phyloP scores from a whole-genome alignment of 2,329 filamentous ascomycete genomes.

The Neopestalotiopsis rosae region DNA sequence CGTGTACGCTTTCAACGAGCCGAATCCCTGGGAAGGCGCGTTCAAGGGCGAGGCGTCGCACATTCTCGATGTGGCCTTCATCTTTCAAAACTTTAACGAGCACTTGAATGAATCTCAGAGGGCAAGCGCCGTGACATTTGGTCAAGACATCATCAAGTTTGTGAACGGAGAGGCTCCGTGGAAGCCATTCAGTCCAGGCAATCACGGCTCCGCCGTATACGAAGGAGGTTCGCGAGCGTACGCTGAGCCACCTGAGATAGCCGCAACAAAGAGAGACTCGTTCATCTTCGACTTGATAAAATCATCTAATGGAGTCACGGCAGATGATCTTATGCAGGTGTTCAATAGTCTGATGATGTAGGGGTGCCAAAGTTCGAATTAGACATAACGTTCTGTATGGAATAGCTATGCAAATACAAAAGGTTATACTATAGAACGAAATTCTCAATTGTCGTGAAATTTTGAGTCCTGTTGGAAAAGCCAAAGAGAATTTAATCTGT shows the following conservation, averaged over 20 bases:
- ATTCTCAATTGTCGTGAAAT: no score
- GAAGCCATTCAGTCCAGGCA: neutral
- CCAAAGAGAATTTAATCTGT: no score
- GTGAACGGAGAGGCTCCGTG: neutral
- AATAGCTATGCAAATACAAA: no score
- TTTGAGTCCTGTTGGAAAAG: no score
- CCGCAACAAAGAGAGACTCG: neutral
- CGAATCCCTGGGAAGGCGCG: neutral
- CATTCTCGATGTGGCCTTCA: conserved; percentile 1
- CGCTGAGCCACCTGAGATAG: neutral
- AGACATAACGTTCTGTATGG: no score
- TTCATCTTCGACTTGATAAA: neutral
- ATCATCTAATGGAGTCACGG: neutral
- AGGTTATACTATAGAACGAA: no score
- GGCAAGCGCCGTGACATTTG: neutral
- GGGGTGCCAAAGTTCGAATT: neutral
- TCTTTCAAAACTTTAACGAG: conserved; percentile 9
- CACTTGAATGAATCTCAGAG: neutral
- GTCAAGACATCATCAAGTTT: neutral
- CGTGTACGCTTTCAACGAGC: conserved; percentile 1
- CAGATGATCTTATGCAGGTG: neutral
- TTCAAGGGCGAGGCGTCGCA: conserved; percentile 10
- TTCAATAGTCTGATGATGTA: neutral
- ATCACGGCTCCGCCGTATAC: neutral
- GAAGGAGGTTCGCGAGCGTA: neutral